Percentiles rank a stretch among this genome's conserved stretches.
Evolutionary conservation across 768 basidiomycete species (phyloP).

Genomic region (Heimioporus sp.): DNA sequence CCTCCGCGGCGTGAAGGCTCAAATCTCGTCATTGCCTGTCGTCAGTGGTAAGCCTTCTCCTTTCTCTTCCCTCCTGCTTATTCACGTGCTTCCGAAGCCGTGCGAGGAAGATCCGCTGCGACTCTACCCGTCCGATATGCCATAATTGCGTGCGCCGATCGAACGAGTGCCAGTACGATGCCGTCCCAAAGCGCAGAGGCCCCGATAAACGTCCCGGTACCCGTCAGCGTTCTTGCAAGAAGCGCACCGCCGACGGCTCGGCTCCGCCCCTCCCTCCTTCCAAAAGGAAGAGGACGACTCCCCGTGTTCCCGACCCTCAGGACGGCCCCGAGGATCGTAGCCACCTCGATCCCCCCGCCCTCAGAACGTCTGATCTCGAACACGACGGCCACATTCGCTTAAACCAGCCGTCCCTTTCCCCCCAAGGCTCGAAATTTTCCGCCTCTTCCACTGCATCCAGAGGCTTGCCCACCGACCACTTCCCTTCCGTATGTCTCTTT

Average conservation of each 20-base stretch:
- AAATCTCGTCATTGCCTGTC: constrained; percentile 77
- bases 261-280: constrained; percentile 47
- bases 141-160: constrained; percentile 78
- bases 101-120: constrained; percentile 82
- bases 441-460: constrained; percentile 27
- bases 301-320: constrained; percentile 33
- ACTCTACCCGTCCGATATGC: constrained; percentile 78
- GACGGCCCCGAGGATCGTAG: constrained; percentile 29
- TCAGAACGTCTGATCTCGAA: constrained; percentile 27
- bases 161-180: constrained; percentile 78
- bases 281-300: constrained; percentile 50
- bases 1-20: constrained; percentile 55
- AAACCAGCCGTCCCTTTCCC: constrained; percentile 32
- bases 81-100: constrained; percentile 55
- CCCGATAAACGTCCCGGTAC: constrained; percentile 87
- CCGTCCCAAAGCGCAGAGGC: constrained; percentile 76
- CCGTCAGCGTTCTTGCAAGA: constrained; percentile 82
- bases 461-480: constrained; percentile 25
- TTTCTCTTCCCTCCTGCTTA: constrained; percentile 22
- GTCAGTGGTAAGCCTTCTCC: constrained; percentile 64
- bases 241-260: constrained; percentile 58
- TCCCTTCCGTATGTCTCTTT: constrained; percentile 21
- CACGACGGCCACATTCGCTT: constrained; percentile 23
- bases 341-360: constrained; percentile 21
- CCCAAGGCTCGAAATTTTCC: constrained; percentile 31